Base-by-base conservation (phyloP, 306 rosid species). In the Rosa multiflora region DNA sequence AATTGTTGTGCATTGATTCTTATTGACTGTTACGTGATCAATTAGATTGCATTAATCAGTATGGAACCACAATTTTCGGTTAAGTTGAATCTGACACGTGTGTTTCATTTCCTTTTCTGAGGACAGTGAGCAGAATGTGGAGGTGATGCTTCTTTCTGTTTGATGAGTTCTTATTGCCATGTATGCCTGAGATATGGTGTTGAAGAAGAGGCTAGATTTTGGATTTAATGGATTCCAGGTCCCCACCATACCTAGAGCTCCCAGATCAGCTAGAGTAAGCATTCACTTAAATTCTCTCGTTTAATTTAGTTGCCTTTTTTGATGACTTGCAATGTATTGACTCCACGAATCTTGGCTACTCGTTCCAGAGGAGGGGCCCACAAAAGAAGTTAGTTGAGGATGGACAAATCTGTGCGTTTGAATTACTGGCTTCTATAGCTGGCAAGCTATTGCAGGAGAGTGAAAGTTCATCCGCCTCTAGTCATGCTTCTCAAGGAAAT, bases 251-350 rank as follows among this genome's bases (percentile, higher is more conserved):
- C 97, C 99, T 67, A 88, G 83, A 83, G 88, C 85, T 82, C 97
- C 92, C 78, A 87, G 99, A 86, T 91, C 99, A 88, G 88, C 84
- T 74, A 84, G 97, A 83, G 99, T 94, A 87, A 88, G 97, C 82
- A 56, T 58, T 53, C 56, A 10, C 71, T 58, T 29, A 63, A 51
- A 55, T 71, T 12, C 32, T 79, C 51, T 75, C 70, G 69, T 62
- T 51, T 64, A 10, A 49, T 62, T 75, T 4, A 35, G 26, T 68
- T 58, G 15, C 68, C 67, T 74, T 49, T 61, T 26, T 39, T 59
- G 40, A 35, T 46, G 80, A 79, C 67, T 82, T 83, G 79, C 76
- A 72, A 32, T 63, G 18, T 53, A 73, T 67, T 74, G 59, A 86
- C 74, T 76, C 39, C 73, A 18, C 11, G 3, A 68, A 70, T 83